These are phyloP conservation scores for Ganoderma boninense DNA, from an alignment of 1,284 basidiomycete species.

Conservation along the genomic window DNA sequence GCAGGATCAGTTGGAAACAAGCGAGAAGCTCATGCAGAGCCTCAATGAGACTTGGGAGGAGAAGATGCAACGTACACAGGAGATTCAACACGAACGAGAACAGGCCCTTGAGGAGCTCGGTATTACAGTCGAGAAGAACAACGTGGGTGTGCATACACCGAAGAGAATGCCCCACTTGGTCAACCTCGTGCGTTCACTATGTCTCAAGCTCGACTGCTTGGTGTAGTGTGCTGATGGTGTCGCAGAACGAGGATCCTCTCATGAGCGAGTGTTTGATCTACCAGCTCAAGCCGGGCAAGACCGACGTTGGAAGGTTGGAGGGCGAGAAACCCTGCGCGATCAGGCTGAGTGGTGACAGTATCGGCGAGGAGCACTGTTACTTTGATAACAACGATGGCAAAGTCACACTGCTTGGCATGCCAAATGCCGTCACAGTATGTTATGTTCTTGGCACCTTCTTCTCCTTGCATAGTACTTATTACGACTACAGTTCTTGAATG, in stretches of 20 bases:
- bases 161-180: constrained; percentile 98
- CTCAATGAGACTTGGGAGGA: constrained; percentile 99
- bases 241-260: constrained; percentile 87
- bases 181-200: constrained; percentile 75
- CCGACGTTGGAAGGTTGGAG: constrained; percentile 83
- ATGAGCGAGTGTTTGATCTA: constrained; percentile 96
- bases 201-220: constrained; percentile 1
- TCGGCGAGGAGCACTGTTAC: constrained; percentile 91
- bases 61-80: constrained; percentile 92
- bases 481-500: constrained; percentile 82
- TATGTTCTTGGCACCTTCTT: constrained; percentile 48
- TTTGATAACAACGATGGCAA: constrained; percentile 90
- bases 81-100: constrained; percentile 96
- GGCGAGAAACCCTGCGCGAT: constrained; percentile 87
- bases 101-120: constrained; percentile 97
- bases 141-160: constrained; percentile 98
- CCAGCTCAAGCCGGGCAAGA: constrained; percentile 91
- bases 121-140: constrained; percentile 96
- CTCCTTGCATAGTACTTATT: constrained; percentile 11
- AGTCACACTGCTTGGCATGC: constrained; percentile 83
- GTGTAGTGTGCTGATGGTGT: constrained; percentile 26
- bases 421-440: constrained; percentile 86
- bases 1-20: constrained; percentile 95
- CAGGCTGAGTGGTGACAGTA: constrained; percentile 91
- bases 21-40: constrained; percentile 96